A percentile compares a stretch with the other conserved stretches of the same genome.
phyloP scores from a whole-genome alignment of 2,329 filamentous ascomycete species.

The Rhinocladiella similis region DNA sequence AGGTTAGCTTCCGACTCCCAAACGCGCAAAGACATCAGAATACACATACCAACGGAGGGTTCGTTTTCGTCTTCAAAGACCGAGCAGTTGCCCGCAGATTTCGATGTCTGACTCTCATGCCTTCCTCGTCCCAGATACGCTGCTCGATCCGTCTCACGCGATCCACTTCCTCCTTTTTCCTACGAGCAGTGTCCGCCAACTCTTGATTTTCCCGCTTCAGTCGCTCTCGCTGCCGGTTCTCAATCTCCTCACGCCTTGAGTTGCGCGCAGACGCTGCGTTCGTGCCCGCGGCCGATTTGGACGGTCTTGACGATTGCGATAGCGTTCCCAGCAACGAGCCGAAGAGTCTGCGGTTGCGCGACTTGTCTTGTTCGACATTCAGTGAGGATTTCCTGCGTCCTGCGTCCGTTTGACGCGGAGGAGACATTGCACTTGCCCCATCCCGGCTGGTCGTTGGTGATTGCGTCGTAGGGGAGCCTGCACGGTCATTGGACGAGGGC shows the following conservation, averaged over 20 bases:
- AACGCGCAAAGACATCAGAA: no score
- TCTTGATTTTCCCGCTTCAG: slow-evolving; percentile 68
- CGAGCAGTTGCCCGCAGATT: slow-evolving; percentile 71
- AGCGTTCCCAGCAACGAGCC: slow-evolving; percentile 77
- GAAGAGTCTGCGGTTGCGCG: slow-evolving; percentile 81
- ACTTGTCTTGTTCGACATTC: slow-evolving; percentile 70
- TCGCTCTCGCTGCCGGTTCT: slow-evolving; percentile 76
- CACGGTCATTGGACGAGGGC: slow-evolving; percentile 41
- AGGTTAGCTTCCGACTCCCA: background rate
- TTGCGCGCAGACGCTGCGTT: slow-evolving; percentile 58
- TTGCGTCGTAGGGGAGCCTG: slow-evolving; percentile 38
- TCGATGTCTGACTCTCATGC: slow-evolving; percentile 59
- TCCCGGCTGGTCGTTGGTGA: slow-evolving; percentile 19
- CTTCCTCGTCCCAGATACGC: slow-evolving; percentile 69
- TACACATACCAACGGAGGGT: slow-evolving; percentile 62
- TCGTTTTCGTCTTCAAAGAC: slow-evolving; percentile 69
- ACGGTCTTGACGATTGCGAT: slow-evolving; percentile 56
- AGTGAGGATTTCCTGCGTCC: slow-evolving; percentile 21
- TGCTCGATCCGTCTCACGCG: slow-evolving; percentile 67
- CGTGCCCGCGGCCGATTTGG: slow-evolving; percentile 1
- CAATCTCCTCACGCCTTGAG: slow-evolving; percentile 71
- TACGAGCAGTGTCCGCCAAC: slow-evolving; percentile 68
- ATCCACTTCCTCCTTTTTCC: slow-evolving; percentile 64
- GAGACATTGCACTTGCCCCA: slow-evolving; percentile 13
- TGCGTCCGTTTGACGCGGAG: slow-evolving; percentile 10